These are phyloP conservation scores for Martensiomyces pterosporus DNA, from an alignment of 192 early-diverging fungal species.

Conservation along the genomic window DNA sequence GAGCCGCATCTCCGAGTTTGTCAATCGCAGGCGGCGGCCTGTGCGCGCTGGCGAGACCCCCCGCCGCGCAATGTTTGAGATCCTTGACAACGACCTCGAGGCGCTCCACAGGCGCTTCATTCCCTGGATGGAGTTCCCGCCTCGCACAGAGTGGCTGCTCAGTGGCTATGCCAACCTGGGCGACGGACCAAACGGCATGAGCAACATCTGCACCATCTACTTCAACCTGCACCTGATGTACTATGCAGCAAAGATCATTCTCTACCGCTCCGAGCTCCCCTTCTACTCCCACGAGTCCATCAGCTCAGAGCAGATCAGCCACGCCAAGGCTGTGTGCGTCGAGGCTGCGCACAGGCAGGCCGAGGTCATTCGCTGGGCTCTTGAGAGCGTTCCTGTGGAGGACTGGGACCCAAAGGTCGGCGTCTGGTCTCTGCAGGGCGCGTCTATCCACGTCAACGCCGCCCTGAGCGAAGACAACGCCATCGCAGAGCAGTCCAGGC, in stretches of 20 bases:
- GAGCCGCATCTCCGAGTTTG: constrained; percentile 45
- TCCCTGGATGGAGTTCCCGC: constrained; percentile 43
- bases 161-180: constrained; percentile 16
- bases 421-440: constrained; percentile 49
- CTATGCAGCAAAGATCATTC: constrained; percentile 46
- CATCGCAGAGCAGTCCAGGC: constrained; percentile 39
- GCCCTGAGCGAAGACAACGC: constrained; percentile 29
- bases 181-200: constrained; percentile 10
- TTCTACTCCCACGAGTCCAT: constrained; percentile 41
- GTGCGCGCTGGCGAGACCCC: constrained; percentile 35
- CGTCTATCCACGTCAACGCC: constrained; percentile 46
- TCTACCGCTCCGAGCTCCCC: constrained; percentile 49
- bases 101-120: constrained; percentile 29
- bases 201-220: constrained; percentile 24
- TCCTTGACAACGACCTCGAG: constrained; percentile 41
- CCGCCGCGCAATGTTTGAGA: constrained; percentile 43
- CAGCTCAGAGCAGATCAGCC: constrained; percentile 20
- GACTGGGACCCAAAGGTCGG: constrained; percentile 49
- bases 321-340: constrained; percentile 41
- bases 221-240: constrained; percentile 47
- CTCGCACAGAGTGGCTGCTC: constrained; percentile 26
- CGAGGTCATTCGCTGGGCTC: constrained; percentile 43
- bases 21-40: constrained; percentile 38
- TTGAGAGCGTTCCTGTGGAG: constrained; percentile 43
- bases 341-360: constrained; percentile 46